phyloP scores from a whole-genome alignment of 495 filamentous ascomycete species.

The Aspergillus haitiensis region DNA sequence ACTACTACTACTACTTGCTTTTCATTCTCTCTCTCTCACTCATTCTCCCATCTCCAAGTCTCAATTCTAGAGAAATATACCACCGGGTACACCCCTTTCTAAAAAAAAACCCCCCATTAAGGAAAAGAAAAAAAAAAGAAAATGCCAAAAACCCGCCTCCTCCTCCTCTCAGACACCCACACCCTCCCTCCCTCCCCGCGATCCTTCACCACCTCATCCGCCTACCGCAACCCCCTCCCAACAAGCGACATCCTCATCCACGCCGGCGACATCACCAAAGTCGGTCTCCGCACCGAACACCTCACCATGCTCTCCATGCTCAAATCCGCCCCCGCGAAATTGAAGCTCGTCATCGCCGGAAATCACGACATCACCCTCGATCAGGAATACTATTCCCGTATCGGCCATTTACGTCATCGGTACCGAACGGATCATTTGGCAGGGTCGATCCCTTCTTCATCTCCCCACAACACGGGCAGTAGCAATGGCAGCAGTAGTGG shows the following conservation, averaged over 20 bases:
- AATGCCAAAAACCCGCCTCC: slow-evolving; percentile 49
- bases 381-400: slow-evolving; percentile 44
- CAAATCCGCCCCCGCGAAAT: slow-evolving; percentile 54
- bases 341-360: slow-evolving; percentile 79
- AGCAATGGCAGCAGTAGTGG: slow-evolving; percentile 7
- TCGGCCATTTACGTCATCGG: slow-evolving; percentile 37
- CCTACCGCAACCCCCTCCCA: slow-evolving; percentile 53
- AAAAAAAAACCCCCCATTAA: too few relatives aligned
- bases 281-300: slow-evolving; percentile 59
- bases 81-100: too few relatives aligned
- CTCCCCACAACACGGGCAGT: background rate
- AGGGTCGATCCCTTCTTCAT: slow-evolving; percentile 9
- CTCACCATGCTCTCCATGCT: slow-evolving; percentile 54
- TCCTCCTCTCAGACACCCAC: slow-evolving; percentile 67
- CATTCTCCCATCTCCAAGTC: background rate
- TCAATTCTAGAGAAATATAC: background rate
- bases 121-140: background rate
- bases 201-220: slow-evolving; percentile 20
- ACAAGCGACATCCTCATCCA: slow-evolving; percentile 66
- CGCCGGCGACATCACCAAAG: slow-evolving; percentile 70
- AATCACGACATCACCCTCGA: slow-evolving; percentile 81
- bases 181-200: slow-evolving; percentile 36
- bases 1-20: too few relatives aligned
- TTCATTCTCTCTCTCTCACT: background rate
- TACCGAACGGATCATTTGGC: slow-evolving; percentile 23